Conservation (phyloP, 2,329 filamentous ascomycete species). For the Cladosporium sp. region DNA sequence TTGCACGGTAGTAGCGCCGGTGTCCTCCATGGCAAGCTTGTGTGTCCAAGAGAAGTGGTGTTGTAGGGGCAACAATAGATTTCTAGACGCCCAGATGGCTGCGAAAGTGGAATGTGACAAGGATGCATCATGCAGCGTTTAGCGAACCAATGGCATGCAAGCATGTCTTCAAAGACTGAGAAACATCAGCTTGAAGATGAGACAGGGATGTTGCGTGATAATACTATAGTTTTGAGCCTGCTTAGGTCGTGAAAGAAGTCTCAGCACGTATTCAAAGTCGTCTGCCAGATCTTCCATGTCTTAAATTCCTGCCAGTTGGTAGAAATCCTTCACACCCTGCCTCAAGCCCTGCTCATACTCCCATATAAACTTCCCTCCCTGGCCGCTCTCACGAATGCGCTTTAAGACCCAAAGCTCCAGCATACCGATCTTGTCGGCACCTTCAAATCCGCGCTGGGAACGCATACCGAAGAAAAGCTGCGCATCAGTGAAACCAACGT, state of each 20-base stretch:
- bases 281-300: no score
- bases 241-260: no score
- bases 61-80: neutral
- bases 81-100: no score
- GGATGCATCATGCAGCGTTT: no score
- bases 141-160: no score
- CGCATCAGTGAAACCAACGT: slow-evolving; percentile 58
- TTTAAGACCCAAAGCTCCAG: slow-evolving; percentile 60
- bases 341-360: slow-evolving; percentile 53
- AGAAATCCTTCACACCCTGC: slow-evolving; percentile 48
- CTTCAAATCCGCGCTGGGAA: slow-evolving; percentile 37
- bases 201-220: no score
- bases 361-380: slow-evolving; percentile 51
- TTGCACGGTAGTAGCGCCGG: neutral
- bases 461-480: slow-evolving; percentile 51
- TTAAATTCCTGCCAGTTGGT: no score
- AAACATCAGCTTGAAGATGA: no score
- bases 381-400: slow-evolving; percentile 53
- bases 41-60: neutral
- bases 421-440: slow-evolving; percentile 57
- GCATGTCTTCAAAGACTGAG: no score
- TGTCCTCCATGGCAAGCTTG: neutral
- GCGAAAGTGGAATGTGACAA: no score
- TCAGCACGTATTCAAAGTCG: no score
- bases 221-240: no score